Conservation (phyloP, 768 basidiomycete genomes). For the Daedalea quercina region DNA sequence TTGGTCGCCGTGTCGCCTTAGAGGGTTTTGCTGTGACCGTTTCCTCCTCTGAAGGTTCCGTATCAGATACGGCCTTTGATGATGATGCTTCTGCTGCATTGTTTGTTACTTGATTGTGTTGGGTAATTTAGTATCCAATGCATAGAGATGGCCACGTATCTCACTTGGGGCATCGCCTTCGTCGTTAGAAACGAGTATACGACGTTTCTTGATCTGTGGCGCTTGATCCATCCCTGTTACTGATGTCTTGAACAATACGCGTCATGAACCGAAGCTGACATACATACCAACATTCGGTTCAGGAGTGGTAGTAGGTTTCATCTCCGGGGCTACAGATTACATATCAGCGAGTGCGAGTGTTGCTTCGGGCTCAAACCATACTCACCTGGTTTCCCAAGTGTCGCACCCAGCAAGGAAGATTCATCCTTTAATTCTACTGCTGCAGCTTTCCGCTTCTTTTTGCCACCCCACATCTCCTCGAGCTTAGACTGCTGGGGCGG, state of each 20-base stretch:
- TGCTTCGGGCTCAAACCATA: too few species aligned
- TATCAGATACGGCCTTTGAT: background rate
- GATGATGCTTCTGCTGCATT: background rate
- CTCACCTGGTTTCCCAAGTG: background rate
- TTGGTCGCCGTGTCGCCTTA: background rate
- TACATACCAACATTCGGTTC: too few species aligned
- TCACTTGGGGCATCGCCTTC: slow-evolving; percentile 17
- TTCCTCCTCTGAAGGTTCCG: background rate
- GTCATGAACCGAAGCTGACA: too few species aligned
- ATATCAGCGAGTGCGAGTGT: too few species aligned
- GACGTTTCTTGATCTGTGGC: slow-evolving; percentile 25
- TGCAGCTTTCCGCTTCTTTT: slow-evolving; percentile 28
- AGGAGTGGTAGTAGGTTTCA: too few species aligned
- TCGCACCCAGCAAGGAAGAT: background rate
- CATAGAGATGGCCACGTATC: background rate
- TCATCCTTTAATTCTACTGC: slow-evolving; percentile 11
- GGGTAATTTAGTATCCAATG: background rate
- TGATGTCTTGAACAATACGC: too few species aligned
- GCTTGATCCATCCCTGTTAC: slow-evolving; percentile 1
- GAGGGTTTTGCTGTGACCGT: background rate
- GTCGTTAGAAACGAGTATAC: slow-evolving; percentile 28
- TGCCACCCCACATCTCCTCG: slow-evolving; percentile 64
- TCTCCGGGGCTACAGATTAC: too few species aligned
- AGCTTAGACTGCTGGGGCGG: slow-evolving; percentile 78
- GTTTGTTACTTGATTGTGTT: too few species aligned